Evolutionary conservation across 164 flowering plant species (phyloP), one percentile per base, ranked within the genome.

Genomic region (Berberis vulgaris): DNA sequence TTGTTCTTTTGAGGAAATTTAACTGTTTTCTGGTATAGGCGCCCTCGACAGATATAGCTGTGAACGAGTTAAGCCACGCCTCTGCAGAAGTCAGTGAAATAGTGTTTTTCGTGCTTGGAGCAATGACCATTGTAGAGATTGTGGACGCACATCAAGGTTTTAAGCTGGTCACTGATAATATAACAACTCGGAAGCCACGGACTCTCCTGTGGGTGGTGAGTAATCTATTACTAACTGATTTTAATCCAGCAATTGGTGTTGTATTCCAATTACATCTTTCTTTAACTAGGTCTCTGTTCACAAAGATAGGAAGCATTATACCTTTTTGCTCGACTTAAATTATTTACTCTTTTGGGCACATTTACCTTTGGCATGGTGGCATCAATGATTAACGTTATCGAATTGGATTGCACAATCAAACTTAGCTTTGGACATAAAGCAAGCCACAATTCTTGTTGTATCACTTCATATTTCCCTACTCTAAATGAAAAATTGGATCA

Each of bases 91-190:
- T 94, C 68, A 91, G 99, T 74, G 88, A 91, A 75, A 86, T 94
- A 47, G 99, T 94, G 26, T 94, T 94, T 80, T 94, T 94, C 81
- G 71, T 94, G 85, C 90, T 94, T 70, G 99, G 99, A 69, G 99
- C 99, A 78, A 91, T 91, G 99, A 94, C 99, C 64, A 94, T 91
- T 49, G 98, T 94, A 41, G 98, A 94, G 79, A 91, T 94, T 64
- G 81, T 94, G 71, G 97, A 94, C 82, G 96, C 99, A 44, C 99
- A 94, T 83, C 98, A 91, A 83, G 98, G 98, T 57, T 91, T 94
- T 75, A 94, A 94, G 76, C 76, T 94, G 67, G 90, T 94, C 26
- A 94, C 99, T 41, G 99, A 94, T 71, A 88, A 87, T 77, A 94
- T 94, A 67, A 94, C 91, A 54, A 89, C 99, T 71, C 84, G 98